Evolutionary conservation across 768 basidiomycete genomes (phyloP), one percentile per base, ranked within the genome.

Genomic region (Tulasnella sp.): DNA sequence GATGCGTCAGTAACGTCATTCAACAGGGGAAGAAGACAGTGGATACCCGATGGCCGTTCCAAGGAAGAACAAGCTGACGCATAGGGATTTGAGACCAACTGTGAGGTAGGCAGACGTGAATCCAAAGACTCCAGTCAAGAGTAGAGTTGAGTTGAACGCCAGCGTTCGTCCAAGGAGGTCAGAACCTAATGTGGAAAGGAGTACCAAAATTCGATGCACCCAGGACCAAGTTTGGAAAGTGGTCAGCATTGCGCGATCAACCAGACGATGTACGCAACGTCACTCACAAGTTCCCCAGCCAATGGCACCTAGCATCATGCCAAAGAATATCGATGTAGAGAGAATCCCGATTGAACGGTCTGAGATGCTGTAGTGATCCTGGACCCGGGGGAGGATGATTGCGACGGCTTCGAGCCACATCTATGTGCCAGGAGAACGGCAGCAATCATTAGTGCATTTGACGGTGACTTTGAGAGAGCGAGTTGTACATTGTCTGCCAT

Each of bases 221-320:
- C 44, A 47, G 44, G 26, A 11, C 19, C 44, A n/a, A n/a, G 6
- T 47, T 47, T 2, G 14, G 19, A 1, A 69, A 22, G 17, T 26
- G 16, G 16, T 68, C 66, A 34, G 39, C 42, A 64, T 40, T 64
- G 22, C 26, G 64, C 44, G 32, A 67, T 59, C 69, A 71, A 34
- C 32, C 67, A 35, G 62, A 68, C 32, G 36, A 40, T 68, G 36
- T 63, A n/a, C 42, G n/a, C 22, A 35, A 37, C 47, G 40, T 8
- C 4, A 81, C 87, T 68, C 76, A 90, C 92, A 94, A 29, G 91
- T 89, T 72, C 95, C 95, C 95, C 95, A 95, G 4, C 90, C 91
- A 9, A 95, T 81, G 1, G 92, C 91, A 1, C 95, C 93, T 67
- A 97, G 78, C 94, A 98, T 97, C 96, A 98, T 98, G n/a, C 96